These are phyloP conservation scores for Poa annua DNA, from an alignment of 176 grass and related monocot species.

Conservation along the genomic window DNA sequence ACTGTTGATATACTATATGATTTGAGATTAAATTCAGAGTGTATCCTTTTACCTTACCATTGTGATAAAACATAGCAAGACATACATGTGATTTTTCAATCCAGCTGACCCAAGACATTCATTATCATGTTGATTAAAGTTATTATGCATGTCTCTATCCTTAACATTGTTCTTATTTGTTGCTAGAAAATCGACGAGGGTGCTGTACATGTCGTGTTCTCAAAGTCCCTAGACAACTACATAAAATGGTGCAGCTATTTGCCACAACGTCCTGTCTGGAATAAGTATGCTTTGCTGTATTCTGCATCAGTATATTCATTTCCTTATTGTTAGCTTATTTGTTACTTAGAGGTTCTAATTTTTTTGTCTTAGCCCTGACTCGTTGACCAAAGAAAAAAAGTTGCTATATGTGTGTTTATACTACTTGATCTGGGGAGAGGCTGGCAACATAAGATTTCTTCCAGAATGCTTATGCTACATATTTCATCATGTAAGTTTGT, in stretches of 20 bases:
- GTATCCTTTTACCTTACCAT: background rate
- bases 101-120: background rate
- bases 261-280: slow-evolving; percentile 69
- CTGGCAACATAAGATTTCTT: slow-evolving; percentile 88
- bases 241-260: slow-evolving; percentile 94
- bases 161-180: slow-evolving; percentile 43
- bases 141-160: slow-evolving; percentile 27
- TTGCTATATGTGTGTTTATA: slow-evolving; percentile 88
- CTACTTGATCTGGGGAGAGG: slow-evolving; percentile 99
- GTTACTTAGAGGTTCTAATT: slow-evolving; percentile 29
- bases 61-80: background rate
- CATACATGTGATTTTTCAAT: background rate
- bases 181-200: slow-evolving; percentile 86
- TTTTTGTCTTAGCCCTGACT: slow-evolving; percentile 59
- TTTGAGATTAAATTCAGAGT: slow-evolving; percentile 14
- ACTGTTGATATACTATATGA: background rate
- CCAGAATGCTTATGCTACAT: slow-evolving; percentile 95
- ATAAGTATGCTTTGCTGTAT: slow-evolving; percentile 58
- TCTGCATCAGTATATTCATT: background rate
- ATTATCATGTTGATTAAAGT: slow-evolving; percentile 12
- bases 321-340: slow-evolving; percentile 35
- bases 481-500: slow-evolving; percentile 88
- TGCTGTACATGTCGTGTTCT: slow-evolving; percentile 75
- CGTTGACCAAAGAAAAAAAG: slow-evolving; percentile 83
- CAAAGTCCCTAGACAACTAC: slow-evolving; percentile 90